Percentiles rank a stretch among this genome's conserved stretches.
These are phyloP conservation scores for Ziziphus jujuba DNA, from an alignment of 306 rosid species.

Conservation along the genomic window DNA sequence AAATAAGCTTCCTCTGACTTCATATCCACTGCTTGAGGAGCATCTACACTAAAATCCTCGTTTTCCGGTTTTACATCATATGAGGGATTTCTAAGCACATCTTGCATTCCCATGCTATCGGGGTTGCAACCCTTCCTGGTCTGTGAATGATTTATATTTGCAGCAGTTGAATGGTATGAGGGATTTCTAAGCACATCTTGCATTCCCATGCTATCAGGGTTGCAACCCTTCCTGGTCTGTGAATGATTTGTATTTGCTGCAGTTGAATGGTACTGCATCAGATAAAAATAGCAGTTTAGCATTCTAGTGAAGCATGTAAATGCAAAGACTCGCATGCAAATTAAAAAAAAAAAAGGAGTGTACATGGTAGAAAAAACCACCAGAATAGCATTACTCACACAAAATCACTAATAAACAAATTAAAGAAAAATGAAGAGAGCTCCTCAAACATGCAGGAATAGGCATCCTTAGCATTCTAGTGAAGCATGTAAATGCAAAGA, in stretches of 20 bases:
- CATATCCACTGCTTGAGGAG: conserved; percentile 14
- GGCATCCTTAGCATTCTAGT: conserved; percentile 14
- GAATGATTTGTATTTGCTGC: conserved; percentile 13
- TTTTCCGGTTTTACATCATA: conserved; percentile 47
- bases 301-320: conserved; percentile 14
- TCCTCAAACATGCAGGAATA: too few species aligned
- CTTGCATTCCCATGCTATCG: conserved; percentile 37
- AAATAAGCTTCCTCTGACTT: background rate
- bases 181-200: conserved; percentile 33
- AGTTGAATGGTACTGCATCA: conserved; percentile 36
- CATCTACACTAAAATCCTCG: conserved; percentile 31
- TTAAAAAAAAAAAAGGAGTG: background rate
- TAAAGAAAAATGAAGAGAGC: too few species aligned
- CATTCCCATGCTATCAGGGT: conserved; percentile 29
- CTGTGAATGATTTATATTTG: conserved; percentile 7
- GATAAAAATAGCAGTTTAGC: conserved; percentile 24
- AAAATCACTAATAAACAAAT: background rate
- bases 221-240: conserved; percentile 7
- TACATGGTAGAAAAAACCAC: conserved; percentile 3
- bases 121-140: conserved; percentile 11
- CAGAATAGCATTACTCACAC: background rate
- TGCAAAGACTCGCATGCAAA: background rate
- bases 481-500: conserved; percentile 2
- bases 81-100: conserved; percentile 21
- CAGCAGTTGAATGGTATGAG: conserved; percentile 19